A percentile compares a stretch with the other conserved stretches of the same genome.
These are phyloP conservation scores for Podospora tetraspora DNA, from an alignment of 495 filamentous ascomycete genomes.

Conservation along the genomic window DNA sequence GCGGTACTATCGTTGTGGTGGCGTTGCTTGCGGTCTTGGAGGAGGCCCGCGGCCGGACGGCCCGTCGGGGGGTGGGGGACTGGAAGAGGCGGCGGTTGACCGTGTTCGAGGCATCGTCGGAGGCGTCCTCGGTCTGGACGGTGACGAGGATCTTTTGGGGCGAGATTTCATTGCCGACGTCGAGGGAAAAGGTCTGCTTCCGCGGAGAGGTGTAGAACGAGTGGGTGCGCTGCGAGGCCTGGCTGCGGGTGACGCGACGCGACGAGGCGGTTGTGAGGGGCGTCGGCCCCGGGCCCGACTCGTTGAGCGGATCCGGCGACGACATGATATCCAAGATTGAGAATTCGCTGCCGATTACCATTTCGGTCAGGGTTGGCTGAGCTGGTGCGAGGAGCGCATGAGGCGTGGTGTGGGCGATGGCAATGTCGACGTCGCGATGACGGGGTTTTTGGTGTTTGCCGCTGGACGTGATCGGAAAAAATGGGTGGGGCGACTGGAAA, in stretches of 20 bases:
- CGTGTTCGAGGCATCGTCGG: constrained; percentile 14
- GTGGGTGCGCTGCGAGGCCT: constrained; percentile 24
- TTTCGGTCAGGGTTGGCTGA: constrained; percentile 9
- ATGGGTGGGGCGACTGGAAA: not conserved
- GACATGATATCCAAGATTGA: constrained; percentile 38
- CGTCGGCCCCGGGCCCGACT: constrained; percentile 21
- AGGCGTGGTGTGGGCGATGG: not conserved
- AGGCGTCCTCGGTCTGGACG: constrained; percentile 43
- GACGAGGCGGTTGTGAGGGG: constrained; percentile 21
- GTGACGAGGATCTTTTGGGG: constrained; percentile 50
- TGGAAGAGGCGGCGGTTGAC: constrained; percentile 40
- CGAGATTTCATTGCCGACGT: constrained; percentile 44
- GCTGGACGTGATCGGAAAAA: not conserved
- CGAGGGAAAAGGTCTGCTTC: constrained; percentile 50
- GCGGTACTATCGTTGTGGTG: constrained; percentile 44
- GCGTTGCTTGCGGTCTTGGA: constrained; percentile 24
- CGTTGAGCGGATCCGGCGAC: constrained; percentile 46
- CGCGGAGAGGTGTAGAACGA: constrained; percentile 39
- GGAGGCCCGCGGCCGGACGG: constrained; percentile 11
- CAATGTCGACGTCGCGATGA: constrained; percentile 3
- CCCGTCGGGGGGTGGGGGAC: constrained; percentile 31
- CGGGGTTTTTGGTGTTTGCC: not conserved
- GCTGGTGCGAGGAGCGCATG: not conserved
- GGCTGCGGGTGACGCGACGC: constrained; percentile 27
- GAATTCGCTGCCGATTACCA: constrained; percentile 23